Evolutionary conservation across 768 basidiomycete genomes (phyloP).

Genomic region (Termitomyces sp.): DNA sequence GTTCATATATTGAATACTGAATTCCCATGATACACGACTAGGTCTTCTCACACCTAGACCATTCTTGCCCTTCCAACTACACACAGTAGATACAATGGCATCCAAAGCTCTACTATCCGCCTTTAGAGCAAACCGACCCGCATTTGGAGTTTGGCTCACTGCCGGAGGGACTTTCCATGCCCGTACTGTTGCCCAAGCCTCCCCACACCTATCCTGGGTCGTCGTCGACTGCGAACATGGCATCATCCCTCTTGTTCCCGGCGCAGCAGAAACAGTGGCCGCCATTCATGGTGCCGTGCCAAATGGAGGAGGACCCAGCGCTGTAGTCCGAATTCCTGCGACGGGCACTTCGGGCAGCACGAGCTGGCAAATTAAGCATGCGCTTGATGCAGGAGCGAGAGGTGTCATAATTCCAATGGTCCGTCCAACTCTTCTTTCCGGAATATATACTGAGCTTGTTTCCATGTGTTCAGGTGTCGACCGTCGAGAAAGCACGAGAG

Average conservation of each 20-base stretch:
- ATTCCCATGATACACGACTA: background rate
- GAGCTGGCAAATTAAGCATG: slow-evolving; percentile 70
- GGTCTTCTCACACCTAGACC: background rate
- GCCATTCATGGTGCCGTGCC: slow-evolving; percentile 45
- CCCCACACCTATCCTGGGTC: slow-evolving; percentile 56
- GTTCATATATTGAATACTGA: background rate
- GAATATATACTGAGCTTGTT: background rate
- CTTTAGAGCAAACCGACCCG: slow-evolving; percentile 51
- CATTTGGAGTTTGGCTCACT: slow-evolving; percentile 66
- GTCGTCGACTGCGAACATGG: slow-evolving; percentile 69
- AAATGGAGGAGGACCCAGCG: slow-evolving; percentile 43
- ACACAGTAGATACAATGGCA: slow-evolving; percentile 29
- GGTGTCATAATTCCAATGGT: slow-evolving; percentile 70
- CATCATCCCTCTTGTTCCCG: slow-evolving; percentile 47
- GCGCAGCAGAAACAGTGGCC: slow-evolving; percentile 49
- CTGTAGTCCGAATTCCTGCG: slow-evolving; percentile 58
- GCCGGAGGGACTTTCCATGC: slow-evolving; percentile 55
- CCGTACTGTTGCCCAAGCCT: slow-evolving; percentile 52
- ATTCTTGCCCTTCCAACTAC: background rate
- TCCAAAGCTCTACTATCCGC: slow-evolving; percentile 48
- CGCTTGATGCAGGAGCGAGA: slow-evolving; percentile 61
- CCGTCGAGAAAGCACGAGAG: slow-evolving; percentile 49
- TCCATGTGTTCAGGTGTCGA: slow-evolving; percentile 40
- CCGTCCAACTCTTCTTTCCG: slow-evolving; percentile 3
- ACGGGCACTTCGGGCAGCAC: slow-evolving; percentile 53